Evolutionary conservation across 2,329 filamentous ascomycete genomes (phyloP).

Genomic region (Colletotrichum sp.): DNA sequence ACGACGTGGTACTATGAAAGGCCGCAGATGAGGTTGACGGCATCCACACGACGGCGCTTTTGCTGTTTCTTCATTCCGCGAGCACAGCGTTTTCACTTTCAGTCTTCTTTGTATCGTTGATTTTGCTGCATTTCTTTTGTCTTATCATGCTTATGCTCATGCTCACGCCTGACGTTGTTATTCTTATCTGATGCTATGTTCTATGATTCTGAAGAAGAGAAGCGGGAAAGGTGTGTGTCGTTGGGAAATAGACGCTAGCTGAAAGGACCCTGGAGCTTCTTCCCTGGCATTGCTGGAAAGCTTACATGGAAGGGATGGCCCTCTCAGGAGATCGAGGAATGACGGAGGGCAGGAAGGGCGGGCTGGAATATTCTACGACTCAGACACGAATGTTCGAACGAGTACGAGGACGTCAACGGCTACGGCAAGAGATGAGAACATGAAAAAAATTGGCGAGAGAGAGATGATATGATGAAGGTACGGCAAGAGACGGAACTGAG

Average conservation of each 20-base stretch:
- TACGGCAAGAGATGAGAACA: background rate
- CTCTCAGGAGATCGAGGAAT: background rate
- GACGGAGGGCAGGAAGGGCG: background rate
- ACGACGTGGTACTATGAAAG: background rate
- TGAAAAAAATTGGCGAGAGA: background rate
- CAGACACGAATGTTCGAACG: background rate
- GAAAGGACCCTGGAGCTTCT: background rate
- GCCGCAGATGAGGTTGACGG: background rate
- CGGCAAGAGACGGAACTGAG: background rate
- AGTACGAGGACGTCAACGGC: background rate
- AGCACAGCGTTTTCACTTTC: background rate
- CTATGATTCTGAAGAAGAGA: background rate
- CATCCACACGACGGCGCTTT: background rate
- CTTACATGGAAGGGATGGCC: background rate
- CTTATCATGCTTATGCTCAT: background rate
- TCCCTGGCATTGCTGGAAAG: background rate
- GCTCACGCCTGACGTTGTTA: background rate
- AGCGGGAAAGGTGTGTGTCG: background rate
- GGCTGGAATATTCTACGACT: background rate
- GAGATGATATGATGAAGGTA: background rate
- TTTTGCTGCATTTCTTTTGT: background rate
- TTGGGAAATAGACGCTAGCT: background rate
- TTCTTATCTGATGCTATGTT: background rate
- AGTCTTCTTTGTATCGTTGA: constrained; percentile 2
- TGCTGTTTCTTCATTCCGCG: background rate